These are phyloP conservation scores for Zymoseptoria passerinii DNA, from an alignment of 2,329 filamentous ascomycete genomes.

Conservation along the genomic window DNA sequence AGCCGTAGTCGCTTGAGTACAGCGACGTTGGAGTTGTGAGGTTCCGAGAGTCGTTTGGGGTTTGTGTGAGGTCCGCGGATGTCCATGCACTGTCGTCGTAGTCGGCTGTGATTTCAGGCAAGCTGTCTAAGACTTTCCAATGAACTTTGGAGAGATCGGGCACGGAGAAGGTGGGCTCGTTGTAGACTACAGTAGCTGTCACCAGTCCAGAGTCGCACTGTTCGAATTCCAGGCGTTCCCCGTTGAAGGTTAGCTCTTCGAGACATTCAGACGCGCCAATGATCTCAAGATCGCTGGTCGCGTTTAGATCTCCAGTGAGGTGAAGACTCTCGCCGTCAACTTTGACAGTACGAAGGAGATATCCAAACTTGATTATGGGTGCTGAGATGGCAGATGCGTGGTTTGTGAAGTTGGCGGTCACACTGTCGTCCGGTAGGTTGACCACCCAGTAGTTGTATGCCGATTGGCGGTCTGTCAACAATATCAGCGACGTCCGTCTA, in stretches of 20 bases:
- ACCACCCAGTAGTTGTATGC: constrained; percentile 64
- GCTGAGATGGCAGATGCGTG: constrained; percentile 29
- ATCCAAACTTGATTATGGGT: constrained; percentile 56
- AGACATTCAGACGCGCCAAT: constrained; percentile 48
- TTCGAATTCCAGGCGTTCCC: constrained; percentile 31
- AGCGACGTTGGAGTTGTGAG: constrained; percentile 56
- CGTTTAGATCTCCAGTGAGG: constrained; percentile 64
- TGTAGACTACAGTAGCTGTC: constrained; percentile 44
- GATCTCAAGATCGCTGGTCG: constrained; percentile 59
- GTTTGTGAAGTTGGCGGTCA: constrained; percentile 27
- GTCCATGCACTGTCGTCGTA: constrained; percentile 67
- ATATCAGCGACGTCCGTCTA: constrained; percentile 8
- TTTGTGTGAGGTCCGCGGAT: constrained; percentile 48
- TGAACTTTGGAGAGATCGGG: constrained; percentile 50
- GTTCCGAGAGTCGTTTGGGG: constrained; percentile 50
- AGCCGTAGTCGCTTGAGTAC: constrained; percentile 66
- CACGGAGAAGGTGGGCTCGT: constrained; percentile 43
- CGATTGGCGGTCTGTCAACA: constrained; percentile 48
- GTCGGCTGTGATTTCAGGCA: constrained; percentile 56
- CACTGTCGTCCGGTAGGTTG: constrained; percentile 40
- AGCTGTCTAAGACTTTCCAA: constrained; percentile 63
- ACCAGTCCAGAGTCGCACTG: constrained; percentile 36
- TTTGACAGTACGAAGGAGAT: constrained; percentile 54
- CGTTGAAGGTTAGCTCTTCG: constrained; percentile 56
- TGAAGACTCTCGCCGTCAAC: constrained; percentile 49